These are phyloP conservation scores for Salvia sclarea DNA, from an alignment of 305 asterid genomes.

Conservation along the genomic window DNA sequence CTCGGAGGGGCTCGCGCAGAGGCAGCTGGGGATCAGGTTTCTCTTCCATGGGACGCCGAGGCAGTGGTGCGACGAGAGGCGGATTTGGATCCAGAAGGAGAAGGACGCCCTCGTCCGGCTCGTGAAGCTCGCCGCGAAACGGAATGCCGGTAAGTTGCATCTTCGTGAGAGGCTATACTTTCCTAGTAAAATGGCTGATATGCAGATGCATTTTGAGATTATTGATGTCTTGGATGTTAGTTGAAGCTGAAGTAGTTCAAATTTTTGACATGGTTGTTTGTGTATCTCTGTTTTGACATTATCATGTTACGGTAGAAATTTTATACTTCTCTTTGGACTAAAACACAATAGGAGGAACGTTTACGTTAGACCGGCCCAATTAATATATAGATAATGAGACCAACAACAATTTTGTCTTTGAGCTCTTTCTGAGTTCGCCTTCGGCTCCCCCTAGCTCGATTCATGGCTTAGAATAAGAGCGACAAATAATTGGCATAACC, in stretches of 20 bases:
- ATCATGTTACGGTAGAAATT: background rate
- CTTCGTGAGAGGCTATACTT: slow-evolving; percentile 80
- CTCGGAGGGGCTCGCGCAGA: slow-evolving; percentile 46
- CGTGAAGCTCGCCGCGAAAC: slow-evolving; percentile 56
- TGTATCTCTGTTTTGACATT: background rate
- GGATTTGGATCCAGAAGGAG: slow-evolving; percentile 73
- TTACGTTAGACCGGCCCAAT: too few species aligned
- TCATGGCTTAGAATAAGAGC: too few species aligned
- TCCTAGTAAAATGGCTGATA: slow-evolving; percentile 58
- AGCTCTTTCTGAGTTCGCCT: too few species aligned
- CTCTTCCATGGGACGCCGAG: slow-evolving; percentile 93
- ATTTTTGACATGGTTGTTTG: too few species aligned
- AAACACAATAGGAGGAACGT: too few species aligned
- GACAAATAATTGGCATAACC: too few species aligned
- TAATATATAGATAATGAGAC: too few species aligned
- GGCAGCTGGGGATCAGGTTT: slow-evolving; percentile 57
- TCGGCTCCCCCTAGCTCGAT: too few species aligned
- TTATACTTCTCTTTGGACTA: too few species aligned
- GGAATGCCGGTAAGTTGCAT: slow-evolving; percentile 57
- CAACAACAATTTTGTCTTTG: too few species aligned
- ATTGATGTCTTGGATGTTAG: slow-evolving; percentile 69
- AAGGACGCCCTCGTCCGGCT: slow-evolving; percentile 68
- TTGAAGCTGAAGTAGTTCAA: background rate
- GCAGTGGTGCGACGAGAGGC: slow-evolving; percentile 79
- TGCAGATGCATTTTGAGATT: slow-evolving; percentile 90